Evolutionary conservation across 2,329 filamentous ascomycete genomes (phyloP).

Genomic region (Colletotrichum truncatum): DNA sequence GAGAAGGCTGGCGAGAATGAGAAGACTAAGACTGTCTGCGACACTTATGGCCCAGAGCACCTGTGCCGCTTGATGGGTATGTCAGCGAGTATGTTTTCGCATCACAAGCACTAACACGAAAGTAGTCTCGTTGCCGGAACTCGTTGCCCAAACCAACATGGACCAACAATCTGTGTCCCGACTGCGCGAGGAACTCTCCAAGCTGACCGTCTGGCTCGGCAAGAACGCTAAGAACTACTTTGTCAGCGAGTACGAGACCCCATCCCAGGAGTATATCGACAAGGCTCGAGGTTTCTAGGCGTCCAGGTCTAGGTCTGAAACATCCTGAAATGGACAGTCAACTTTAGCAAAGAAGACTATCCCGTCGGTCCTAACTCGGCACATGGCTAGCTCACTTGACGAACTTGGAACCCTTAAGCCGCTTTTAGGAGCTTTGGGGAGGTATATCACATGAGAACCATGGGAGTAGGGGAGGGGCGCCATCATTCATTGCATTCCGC

Average conservation of each 20-base stretch:
- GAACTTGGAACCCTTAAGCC: too few relatives aligned
- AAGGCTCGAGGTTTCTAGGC: constrained; percentile 64
- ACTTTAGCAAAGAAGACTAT: too few relatives aligned
- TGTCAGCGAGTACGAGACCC: constrained; percentile 77
- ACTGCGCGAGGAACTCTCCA: constrained; percentile 87
- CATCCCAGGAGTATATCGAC: constrained; percentile 76
- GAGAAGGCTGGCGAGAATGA: constrained; percentile 69
- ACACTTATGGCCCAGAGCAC: constrained; percentile 94
- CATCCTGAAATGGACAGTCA: neutral
- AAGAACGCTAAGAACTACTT: constrained; percentile 84
- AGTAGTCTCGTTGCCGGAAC: constrained; percentile 86
- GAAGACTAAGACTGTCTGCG: constrained; percentile 75
- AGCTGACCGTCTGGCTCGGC: constrained; percentile 86
- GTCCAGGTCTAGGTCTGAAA: neutral
- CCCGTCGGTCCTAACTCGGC: too few relatives aligned
- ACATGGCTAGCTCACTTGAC: too few relatives aligned
- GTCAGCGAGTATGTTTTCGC: constrained; percentile 36
- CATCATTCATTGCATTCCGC: too few relatives aligned
- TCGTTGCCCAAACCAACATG: constrained; percentile 98
- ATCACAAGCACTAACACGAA: constrained; percentile 19
- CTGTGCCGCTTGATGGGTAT: constrained; percentile 87
- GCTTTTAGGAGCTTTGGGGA: too few relatives aligned
- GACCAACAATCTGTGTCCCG: constrained; percentile 89
- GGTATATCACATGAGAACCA: neutral
- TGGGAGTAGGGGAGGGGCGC: too few relatives aligned